These are phyloP conservation scores for Ceratocystis harringtonii DNA, from an alignment of 2,329 filamentous ascomycete species.

Conservation along the genomic window DNA sequence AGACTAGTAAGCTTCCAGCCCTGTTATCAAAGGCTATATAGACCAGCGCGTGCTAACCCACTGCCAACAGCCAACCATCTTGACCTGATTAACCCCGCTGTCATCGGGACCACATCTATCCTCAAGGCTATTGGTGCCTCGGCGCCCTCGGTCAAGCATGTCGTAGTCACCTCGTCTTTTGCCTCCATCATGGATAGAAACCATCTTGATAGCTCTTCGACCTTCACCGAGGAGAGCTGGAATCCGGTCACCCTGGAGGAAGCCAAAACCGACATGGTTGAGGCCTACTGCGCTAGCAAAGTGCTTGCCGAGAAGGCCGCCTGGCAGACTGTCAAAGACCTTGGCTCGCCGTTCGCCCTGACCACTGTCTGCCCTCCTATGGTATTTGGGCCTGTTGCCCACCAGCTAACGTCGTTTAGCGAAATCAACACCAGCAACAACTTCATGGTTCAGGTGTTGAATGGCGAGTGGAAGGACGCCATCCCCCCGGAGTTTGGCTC, in stretches of 20 bases:
- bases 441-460: constrained; percentile 36
- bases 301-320: constrained; percentile 38
- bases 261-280: constrained; percentile 26
- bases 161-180: constrained; percentile 48
- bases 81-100: constrained; percentile 43
- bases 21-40: background rate
- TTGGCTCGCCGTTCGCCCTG: constrained; percentile 34
- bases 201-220: constrained; percentile 23
- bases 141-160: constrained; percentile 48
- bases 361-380: constrained; percentile 41
- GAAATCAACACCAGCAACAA: constrained; percentile 40
- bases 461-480: constrained; percentile 33
- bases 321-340: constrained; percentile 35
- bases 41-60: background rate
- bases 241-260: constrained; percentile 37
- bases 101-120: constrained; percentile 50
- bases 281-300: constrained; percentile 41
- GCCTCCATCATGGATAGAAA: constrained; percentile 34
- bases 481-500: constrained; percentile 30
- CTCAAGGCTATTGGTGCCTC: constrained; percentile 51
- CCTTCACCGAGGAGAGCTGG: constrained; percentile 37
- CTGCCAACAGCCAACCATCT: constrained; percentile 28
- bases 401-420: constrained; percentile 31
- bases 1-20: constrained; percentile 26
- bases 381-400: constrained; percentile 39